Evolutionary conservation across 164 flowering plant genomes (phyloP).

Genomic region (Warburgia ugandensis): DNA sequence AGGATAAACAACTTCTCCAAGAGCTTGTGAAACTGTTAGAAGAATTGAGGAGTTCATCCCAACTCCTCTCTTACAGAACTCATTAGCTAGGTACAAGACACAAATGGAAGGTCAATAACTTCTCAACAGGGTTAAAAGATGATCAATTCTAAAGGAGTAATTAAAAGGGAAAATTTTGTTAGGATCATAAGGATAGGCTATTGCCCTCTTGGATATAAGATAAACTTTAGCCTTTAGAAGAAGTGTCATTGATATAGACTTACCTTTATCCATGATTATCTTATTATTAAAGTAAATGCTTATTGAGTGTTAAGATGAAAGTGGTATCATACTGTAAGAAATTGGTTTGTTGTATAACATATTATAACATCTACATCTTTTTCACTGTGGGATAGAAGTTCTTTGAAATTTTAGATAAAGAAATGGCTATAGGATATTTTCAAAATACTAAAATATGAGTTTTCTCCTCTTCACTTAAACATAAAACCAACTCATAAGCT

Average conservation of each 20-base stretch:
- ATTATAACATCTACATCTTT: constrained; percentile 52
- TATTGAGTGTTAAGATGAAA: constrained; percentile 63
- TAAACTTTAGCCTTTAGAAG: constrained; percentile 59
- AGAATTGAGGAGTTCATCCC: constrained; percentile 26
- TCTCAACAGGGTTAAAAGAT: constrained; percentile 49
- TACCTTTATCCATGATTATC: constrained; percentile 43
- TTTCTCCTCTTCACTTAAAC: constrained; percentile 51
- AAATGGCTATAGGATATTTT: constrained; percentile 37
- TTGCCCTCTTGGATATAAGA: constrained; percentile 61
- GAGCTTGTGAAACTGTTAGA: constrained; percentile 59
- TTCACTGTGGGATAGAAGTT: constrained; percentile 70
- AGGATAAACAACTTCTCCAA: constrained; percentile 69
- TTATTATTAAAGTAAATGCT: constrained; percentile 50
- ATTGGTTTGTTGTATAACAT: constrained; percentile 40
- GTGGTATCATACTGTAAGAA: constrained; percentile 47
- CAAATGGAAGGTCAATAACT: constrained; percentile 56
- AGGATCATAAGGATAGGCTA: constrained; percentile 56
- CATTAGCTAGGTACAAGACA: constrained; percentile 34
- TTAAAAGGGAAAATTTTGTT: constrained; percentile 59
- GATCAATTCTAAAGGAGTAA: constrained; percentile 54
- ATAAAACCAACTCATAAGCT: constrained; percentile 49
- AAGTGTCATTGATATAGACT: constrained; percentile 74
- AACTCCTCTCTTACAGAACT: constrained; percentile 32
- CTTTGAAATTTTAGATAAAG: constrained; percentile 40
- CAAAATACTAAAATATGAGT: constrained; percentile 53